Evolutionary conservation across 1,139 yeast genomes (phyloP).

Genomic region (Martiniozyma asiatica): DNA sequence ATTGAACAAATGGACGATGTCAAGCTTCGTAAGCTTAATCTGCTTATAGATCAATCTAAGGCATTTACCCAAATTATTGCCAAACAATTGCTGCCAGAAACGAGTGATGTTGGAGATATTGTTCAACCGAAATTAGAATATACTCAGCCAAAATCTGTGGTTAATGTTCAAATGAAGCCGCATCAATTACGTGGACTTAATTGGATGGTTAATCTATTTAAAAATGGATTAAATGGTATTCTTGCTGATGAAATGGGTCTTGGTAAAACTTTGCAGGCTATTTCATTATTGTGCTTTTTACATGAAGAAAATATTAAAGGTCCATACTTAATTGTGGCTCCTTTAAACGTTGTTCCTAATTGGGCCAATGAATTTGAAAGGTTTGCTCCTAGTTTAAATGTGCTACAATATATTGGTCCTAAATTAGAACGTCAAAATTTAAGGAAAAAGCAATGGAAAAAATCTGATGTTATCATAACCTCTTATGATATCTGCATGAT

Average conservation of each 20-base stretch:
- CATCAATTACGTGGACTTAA: conserved; percentile 86
- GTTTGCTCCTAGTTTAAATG: conserved; percentile 65
- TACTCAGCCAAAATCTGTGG: conserved; percentile 51
- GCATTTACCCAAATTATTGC: conserved; percentile 13
- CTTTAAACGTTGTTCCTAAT: conserved; percentile 74
- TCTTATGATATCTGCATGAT: conserved; percentile 72
- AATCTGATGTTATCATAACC: conserved; percentile 50
- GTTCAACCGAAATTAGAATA: conserved; percentile 5
- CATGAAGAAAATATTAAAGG: conserved; percentile 73
- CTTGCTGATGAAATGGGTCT: conserved; percentile 96
- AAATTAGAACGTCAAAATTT: conserved; percentile 41
- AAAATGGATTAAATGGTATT: conserved; percentile 90
- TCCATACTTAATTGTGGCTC: conserved; percentile 79
- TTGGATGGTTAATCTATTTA: conserved; percentile 80
- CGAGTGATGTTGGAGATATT: background rate
- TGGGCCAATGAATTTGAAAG: conserved; percentile 64
- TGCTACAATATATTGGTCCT: conserved; percentile 53
- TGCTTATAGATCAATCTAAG: conserved; percentile 12
- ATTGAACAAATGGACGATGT: conserved; percentile 5
- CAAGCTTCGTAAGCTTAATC: conserved; percentile 3
- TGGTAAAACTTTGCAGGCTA: conserved; percentile 85
- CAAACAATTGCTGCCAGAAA: conserved; percentile 4
- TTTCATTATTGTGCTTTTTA: conserved; percentile 63
- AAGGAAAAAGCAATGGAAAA: conserved; percentile 25
- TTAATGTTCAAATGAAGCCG: conserved; percentile 61